Percentiles rank a stretch among this genome's conserved stretches.
These are phyloP conservation scores for Albifimbria verrucaria DNA, from an alignment of 2,329 filamentous ascomycete genomes.

Conservation along the genomic window DNA sequence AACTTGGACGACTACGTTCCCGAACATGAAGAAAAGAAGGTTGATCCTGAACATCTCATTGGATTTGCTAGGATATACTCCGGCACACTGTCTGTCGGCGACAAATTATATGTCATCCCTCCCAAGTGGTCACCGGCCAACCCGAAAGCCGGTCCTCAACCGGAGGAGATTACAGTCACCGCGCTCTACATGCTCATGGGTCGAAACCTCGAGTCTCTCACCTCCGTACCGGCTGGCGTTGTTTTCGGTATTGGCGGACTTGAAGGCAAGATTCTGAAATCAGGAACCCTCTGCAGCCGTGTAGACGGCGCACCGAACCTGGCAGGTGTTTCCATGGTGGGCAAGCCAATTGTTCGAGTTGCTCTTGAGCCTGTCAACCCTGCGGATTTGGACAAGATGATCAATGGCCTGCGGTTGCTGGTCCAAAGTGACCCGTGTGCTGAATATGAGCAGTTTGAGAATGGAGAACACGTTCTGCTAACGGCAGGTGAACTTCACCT, in stretches of 20 bases:
- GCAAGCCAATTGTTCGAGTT: slow-evolving; percentile 90
- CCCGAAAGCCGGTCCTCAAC: slow-evolving; percentile 68
- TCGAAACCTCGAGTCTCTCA: slow-evolving; percentile 75
- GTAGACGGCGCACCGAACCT: slow-evolving; percentile 85
- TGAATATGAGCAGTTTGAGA: slow-evolving; percentile 89
- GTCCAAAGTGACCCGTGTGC: slow-evolving; percentile 96
- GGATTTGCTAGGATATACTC: slow-evolving; percentile 95
- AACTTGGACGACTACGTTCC: slow-evolving; percentile 52
- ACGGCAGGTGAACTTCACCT: slow-evolving; percentile 94
- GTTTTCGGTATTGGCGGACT: slow-evolving; percentile 94
- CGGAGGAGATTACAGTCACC: slow-evolving; percentile 79
- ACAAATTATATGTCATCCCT: slow-evolving; percentile 84
- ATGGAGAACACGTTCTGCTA: slow-evolving; percentile 89
- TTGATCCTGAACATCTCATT: slow-evolving; percentile 82
- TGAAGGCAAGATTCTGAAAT: slow-evolving; percentile 92
- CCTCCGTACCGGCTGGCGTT: slow-evolving; percentile 85
- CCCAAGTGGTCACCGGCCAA: slow-evolving; percentile 88
- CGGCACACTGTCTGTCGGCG: slow-evolving; percentile 82
- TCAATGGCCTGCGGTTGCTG: slow-evolving; percentile 77
- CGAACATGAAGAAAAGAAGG: slow-evolving; percentile 51
- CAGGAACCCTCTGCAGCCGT: slow-evolving; percentile 86
- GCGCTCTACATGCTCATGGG: slow-evolving; percentile 97
- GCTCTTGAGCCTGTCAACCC: slow-evolving; percentile 93
- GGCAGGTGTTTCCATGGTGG: slow-evolving; percentile 75
- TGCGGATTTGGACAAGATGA: slow-evolving; percentile 90